phyloP scores from a whole-genome alignment of 495 filamentous ascomycete genomes.

The Beverwykella pulmonaria region DNA sequence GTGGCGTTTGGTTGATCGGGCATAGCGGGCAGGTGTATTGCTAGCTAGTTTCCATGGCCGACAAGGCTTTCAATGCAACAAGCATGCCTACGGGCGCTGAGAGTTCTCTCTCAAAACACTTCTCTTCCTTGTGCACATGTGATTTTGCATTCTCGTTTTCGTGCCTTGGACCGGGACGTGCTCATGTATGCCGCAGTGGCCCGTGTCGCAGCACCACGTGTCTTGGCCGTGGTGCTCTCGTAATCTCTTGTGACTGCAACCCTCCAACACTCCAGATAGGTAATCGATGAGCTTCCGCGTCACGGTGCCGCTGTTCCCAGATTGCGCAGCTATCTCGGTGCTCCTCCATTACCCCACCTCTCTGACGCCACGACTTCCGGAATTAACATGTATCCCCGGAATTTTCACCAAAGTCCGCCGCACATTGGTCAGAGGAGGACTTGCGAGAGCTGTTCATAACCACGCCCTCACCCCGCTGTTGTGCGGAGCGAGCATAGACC shows the following conservation, averaged over 20 bases:
- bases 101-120: slow-evolving; percentile 27
- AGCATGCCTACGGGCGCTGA: slow-evolving; percentile 37
- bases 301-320: not conserved
- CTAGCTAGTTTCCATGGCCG: slow-evolving; percentile 23
- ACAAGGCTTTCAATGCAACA: slow-evolving; percentile 21
- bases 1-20: slow-evolving; percentile 25
- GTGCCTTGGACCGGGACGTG: not conserved
- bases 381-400: not conserved
- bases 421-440: not conserved
- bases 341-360: not conserved
- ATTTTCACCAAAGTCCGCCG: not conserved
- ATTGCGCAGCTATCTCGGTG: not conserved
- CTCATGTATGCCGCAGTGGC: too few species aligned
- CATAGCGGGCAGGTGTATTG: slow-evolving; percentile 26
- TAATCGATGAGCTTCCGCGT: too few species aligned
- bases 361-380: slow-evolving; percentile 4
- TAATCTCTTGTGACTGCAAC: too few species aligned
- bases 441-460: not conserved
- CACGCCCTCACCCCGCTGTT: not conserved
- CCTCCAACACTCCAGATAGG: too few species aligned
- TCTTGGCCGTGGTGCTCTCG: too few species aligned
- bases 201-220: too few species aligned
- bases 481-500: not conserved
- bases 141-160: not conserved
- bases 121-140: not conserved